Evolutionary conservation across 2,329 filamentous ascomycete genomes (phyloP).

Genomic region (Neodidymelliopsis sp.): DNA sequence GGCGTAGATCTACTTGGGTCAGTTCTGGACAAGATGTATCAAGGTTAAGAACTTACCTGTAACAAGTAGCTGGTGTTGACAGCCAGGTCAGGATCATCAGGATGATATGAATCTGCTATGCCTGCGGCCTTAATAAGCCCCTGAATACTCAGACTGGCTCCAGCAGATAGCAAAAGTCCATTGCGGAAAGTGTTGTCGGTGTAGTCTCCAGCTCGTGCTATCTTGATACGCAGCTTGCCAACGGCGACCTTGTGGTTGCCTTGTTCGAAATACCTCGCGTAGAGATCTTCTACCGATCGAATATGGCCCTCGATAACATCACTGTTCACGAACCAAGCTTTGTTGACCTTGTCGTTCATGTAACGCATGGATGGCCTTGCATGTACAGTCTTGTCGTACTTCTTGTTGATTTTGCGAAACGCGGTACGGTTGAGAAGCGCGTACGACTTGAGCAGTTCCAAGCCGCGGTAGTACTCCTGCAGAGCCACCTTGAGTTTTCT

Average conservation of each 20-base stretch:
- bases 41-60: conserved; percentile 57
- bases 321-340: conserved; percentile 89
- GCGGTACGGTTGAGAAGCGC: conserved; percentile 88
- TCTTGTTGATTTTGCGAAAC: conserved; percentile 98
- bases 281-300: conserved; percentile 84
- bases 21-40: conserved; percentile 52
- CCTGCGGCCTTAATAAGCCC: conserved; percentile 51
- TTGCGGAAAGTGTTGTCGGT: conserved; percentile 67
- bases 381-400: conserved; percentile 91
- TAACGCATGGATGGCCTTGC: conserved; percentile 80
- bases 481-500: conserved; percentile 89
- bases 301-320: conserved; percentile 84
- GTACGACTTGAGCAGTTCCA: conserved; percentile 93
- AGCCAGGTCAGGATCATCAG: conserved; percentile 29
- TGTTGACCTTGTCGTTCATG: conserved; percentile 90
- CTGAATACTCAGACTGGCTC: conserved; percentile 53
- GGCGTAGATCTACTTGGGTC: conserved; percentile 74
- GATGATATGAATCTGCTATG: conserved; percentile 33
- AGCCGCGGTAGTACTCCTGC: conserved; percentile 89
- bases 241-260: conserved; percentile 92
- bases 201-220: conserved; percentile 65
- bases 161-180: conserved; percentile 56
- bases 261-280: conserved; percentile 91
- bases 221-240: conserved; percentile 81
- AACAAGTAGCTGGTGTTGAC: conserved; percentile 63